A percentile compares a stretch with the other conserved stretches of the same genome.
These are phyloP conservation scores for Coelastrella sp. DNA, from an alignment of 139 green algal species.

Conservation along the genomic window DNA sequence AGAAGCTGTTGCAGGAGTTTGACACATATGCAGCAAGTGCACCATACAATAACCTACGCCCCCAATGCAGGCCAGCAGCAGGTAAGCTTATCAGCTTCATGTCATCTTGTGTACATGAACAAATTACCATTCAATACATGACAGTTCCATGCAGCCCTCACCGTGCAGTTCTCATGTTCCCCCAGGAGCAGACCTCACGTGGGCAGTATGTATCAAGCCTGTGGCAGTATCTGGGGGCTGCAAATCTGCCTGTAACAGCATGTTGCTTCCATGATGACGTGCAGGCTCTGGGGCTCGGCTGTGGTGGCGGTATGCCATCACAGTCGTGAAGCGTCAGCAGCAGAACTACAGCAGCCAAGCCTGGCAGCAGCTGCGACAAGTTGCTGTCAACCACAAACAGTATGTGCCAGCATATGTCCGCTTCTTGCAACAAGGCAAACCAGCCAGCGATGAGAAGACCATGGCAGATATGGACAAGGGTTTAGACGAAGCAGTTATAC, in stretches of 20 bases:
- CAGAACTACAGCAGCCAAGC: slow-evolving; percentile 11
- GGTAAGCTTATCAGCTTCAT: slow-evolving; percentile 3
- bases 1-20: slow-evolving; percentile 78
- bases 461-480: slow-evolving; percentile 75
- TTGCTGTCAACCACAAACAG: slow-evolving; percentile 53
- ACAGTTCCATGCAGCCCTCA: too few relatives aligned
- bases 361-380: slow-evolving; percentile 40
- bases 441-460: slow-evolving; percentile 55
- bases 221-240: background rate
- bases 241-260: background rate
- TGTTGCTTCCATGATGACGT: background rate
- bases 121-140: too few relatives aligned
- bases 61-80: slow-evolving; percentile 39
- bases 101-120: background rate
- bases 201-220: too few relatives aligned
- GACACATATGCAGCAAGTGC: slow-evolving; percentile 68
- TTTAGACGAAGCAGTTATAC: slow-evolving; percentile 80
- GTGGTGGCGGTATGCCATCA: slow-evolving; percentile 88
- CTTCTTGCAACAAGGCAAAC: slow-evolving; percentile 52
- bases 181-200: too few relatives aligned
- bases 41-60: slow-evolving; percentile 73
- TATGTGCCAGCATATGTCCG: slow-evolving; percentile 81
- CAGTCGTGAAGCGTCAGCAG: slow-evolving; percentile 55
- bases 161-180: too few relatives aligned
- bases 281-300: slow-evolving; percentile 55